Evolutionary conservation across 73 alveolate species (phyloP).

Genomic region (Tetrahymena elliotti): DNA sequence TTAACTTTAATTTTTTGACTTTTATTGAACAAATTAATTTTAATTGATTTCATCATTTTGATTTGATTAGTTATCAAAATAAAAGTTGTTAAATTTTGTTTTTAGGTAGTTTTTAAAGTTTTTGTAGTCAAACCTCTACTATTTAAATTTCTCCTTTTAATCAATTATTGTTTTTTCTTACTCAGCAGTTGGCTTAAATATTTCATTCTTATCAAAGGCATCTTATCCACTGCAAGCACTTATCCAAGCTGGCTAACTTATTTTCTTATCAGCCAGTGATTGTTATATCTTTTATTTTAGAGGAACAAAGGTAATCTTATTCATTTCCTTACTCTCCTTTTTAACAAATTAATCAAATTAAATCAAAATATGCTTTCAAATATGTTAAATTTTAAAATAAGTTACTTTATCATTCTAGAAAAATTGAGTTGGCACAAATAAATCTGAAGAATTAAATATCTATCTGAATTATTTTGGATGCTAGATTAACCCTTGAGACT

Average conservation of each 20-base stretch:
- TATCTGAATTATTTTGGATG: neutral
- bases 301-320: neutral
- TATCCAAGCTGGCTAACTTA: neutral
- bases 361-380: neutral
- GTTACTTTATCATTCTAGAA: neutral
- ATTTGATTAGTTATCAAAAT: neutral
- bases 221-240: neutral
- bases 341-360: neutral
- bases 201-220: neutral
- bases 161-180: neutral
- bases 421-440: neutral
- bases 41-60: neutral
- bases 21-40: neutral
- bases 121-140: neutral
- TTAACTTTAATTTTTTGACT: neutral
- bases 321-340: neutral
- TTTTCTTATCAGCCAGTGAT: neutral
- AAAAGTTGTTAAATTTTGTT: neutral
- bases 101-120: neutral
- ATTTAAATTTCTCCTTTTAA: neutral
- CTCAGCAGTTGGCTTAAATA: neutral
- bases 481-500: neutral
- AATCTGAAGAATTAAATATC: neutral
- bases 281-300: neutral
- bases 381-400: neutral